Conservation (phyloP, 139 green algal species). For the Volvox africanus region DNA sequence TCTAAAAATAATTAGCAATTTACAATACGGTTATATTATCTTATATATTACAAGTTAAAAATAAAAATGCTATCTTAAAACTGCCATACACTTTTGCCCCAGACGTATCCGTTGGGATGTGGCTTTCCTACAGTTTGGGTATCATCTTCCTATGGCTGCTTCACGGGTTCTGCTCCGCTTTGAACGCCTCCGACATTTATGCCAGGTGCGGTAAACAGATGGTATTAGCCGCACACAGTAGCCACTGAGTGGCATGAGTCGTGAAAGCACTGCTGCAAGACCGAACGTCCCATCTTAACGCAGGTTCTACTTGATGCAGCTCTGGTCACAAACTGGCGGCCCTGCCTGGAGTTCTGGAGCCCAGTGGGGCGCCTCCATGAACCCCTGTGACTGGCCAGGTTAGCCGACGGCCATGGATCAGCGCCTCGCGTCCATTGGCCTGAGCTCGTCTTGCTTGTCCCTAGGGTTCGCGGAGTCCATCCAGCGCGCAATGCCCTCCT, state of each 20-base stretch:
- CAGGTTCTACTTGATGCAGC: background rate
- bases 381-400: slow-evolving; percentile 1
- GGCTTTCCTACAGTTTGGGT: too few species aligned
- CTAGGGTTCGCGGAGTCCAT: too few species aligned
- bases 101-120: too few species aligned
- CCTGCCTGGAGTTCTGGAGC: background rate
- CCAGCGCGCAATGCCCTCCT: too few species aligned
- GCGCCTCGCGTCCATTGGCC: too few species aligned
- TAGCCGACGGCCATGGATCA: background rate
- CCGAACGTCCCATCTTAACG: background rate
- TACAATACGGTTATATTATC: too few species aligned
- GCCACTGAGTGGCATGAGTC: background rate
- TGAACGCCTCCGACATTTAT: background rate
- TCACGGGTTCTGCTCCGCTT: background rate
- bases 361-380: background rate
- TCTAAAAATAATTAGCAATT: too few species aligned
- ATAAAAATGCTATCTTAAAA: too few species aligned
- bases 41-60: too few species aligned
- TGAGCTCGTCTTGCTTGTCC: too few species aligned
- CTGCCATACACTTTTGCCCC: too few species aligned
- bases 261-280: background rate
- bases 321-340: background rate
- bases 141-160: background rate
- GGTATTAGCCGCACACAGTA: background rate
- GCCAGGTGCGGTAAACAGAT: background rate